Evolutionary conservation across 164 flowering plant genomes (phyloP), one percentile per base, ranked within the genome.

Genomic region (Annona cherimola): DNA sequence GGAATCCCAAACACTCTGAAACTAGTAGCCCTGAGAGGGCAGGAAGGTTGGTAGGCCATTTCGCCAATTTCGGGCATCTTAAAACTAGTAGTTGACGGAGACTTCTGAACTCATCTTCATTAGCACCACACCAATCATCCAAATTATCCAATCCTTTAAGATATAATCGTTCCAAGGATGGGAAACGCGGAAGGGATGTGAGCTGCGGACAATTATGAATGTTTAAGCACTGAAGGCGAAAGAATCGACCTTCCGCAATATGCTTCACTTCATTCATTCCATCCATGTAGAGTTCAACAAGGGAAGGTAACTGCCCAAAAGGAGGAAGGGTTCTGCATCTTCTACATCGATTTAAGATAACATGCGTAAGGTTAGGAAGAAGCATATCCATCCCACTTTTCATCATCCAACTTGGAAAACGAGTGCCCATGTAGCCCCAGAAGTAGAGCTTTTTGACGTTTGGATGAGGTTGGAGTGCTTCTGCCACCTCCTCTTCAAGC

Each of bases 351-450:
- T 4, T 3, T 12, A 63, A 18, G 18, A 2, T 2, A 45, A 46
- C 20, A 43, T 11, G 16, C 14, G 9, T 19, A 11, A 70, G 41
- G 8, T 61, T 60, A 14, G 46, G 18, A 11, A 70, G 72, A 0
- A 26, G 5, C 0, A 42, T 50, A 18, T 63, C 20, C n/a, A n/a
- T n/a, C n/a, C n/a, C n/a, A n/a, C n/a, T n/a, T n/a, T n/a, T n/a
- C 57, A n/a, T 5, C 5, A 65, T 20, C 75, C 75, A 72, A 64
- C 68, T n/a, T 66, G 75, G 69, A 14, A 73, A 55, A 42, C 11
- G n/a, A 41, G 4, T 11, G 5, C 63, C 70, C 1, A 1, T 14
- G 42, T 67, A 63, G 14, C 12, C 39, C 2, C 19, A 2, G 20
- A 66, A 2, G 4, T 4, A 3, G 40, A 63, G 18, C 9, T 4